phyloP scores from a whole-genome alignment of 1,284 basidiomycete species.

The Puccinia coronata region DNA sequence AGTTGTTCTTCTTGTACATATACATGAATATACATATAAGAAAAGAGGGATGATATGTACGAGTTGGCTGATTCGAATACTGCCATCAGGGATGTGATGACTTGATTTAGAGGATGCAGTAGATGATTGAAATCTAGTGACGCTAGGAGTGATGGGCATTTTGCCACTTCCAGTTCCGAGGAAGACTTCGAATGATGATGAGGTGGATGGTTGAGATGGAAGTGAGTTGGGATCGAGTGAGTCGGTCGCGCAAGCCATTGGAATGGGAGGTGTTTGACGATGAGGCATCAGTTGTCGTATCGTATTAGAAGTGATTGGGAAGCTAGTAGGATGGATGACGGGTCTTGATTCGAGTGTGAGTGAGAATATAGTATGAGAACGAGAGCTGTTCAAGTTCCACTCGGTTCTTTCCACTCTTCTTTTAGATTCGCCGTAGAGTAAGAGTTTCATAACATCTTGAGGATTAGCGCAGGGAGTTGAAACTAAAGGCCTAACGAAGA shows the following conservation, averaged over 20 bases:
- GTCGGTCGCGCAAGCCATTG: too few relatives aligned
- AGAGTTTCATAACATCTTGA: conserved; percentile 62
- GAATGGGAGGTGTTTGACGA: background rate
- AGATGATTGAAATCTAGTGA: conserved; percentile 38
- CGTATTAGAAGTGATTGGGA: conserved; percentile 32
- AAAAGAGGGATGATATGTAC: conserved; percentile 13
- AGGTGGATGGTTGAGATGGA: background rate
- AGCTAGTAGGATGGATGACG: conserved; percentile 24
- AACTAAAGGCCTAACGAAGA: conserved; percentile 40
- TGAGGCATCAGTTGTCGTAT: conserved; percentile 28
- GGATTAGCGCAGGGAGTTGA: conserved; percentile 54
- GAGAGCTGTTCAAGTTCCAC: conserved; percentile 64
- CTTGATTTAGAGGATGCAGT: conserved; percentile 25
- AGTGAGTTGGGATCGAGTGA: background rate
- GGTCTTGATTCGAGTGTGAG: conserved; percentile 35
- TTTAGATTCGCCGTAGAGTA: conserved; percentile 62
- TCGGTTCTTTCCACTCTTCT: conserved; percentile 64
- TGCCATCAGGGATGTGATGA: background rate
- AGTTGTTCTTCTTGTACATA: too few relatives aligned
- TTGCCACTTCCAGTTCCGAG: conserved; percentile 35
- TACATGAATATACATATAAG: too few relatives aligned
- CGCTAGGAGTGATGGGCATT: conserved; percentile 38
- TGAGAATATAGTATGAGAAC: conserved; percentile 65
- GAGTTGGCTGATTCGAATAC: conserved; percentile 43
- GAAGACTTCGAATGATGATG: conserved; percentile 7